phyloP scores from a whole-genome alignment of 2,329 filamentous ascomycete species.

The Colletotrichum limetticola region DNA sequence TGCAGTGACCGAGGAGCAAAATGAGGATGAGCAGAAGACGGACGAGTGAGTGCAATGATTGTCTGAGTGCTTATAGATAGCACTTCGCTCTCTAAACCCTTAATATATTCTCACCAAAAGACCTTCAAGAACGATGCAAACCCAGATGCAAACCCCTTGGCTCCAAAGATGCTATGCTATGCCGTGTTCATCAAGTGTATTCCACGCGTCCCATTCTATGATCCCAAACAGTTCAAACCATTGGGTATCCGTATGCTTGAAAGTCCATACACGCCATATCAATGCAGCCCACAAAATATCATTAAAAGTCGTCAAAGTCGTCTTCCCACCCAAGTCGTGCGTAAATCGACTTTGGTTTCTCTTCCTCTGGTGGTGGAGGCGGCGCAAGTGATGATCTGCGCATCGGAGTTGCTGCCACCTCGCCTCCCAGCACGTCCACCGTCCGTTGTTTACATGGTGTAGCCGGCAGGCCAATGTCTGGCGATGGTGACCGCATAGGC shows the following conservation, averaged over 20 bases:
- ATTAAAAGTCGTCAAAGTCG: slow-evolving; percentile 60
- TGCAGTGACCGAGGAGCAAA: slow-evolving; percentile 12
- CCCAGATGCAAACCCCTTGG: slow-evolving; percentile 2
- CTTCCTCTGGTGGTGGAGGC: slow-evolving; percentile 19
- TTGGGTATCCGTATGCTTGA: slow-evolving; percentile 27
- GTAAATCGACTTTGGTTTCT: slow-evolving; percentile 58
- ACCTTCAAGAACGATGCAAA: slow-evolving; percentile 4
- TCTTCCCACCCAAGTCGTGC: slow-evolving; percentile 68
- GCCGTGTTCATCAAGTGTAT: slow-evolving; percentile 24
- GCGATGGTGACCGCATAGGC: slow-evolving; percentile 21
- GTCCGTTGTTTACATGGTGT: slow-evolving; percentile 51
- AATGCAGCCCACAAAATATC: slow-evolving; percentile 34
- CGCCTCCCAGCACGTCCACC: slow-evolving; percentile 31
- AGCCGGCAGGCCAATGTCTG: slow-evolving; percentile 41
- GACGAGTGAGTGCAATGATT: slow-evolving; percentile 1
- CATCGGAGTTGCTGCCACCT: slow-evolving; percentile 30
- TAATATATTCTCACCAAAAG: background rate
- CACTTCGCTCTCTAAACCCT: background rate
- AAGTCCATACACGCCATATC: slow-evolving; percentile 35
- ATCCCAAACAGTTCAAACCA: slow-evolving; percentile 12
- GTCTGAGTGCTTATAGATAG: background rate
- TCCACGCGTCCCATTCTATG: background rate
- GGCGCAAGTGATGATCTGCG: background rate
- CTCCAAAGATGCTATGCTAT: slow-evolving; percentile 23
- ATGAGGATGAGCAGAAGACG: slow-evolving; percentile 9